Conservation (phyloP, 23 red algal species). For the Gracilaria domingensis region DNA sequence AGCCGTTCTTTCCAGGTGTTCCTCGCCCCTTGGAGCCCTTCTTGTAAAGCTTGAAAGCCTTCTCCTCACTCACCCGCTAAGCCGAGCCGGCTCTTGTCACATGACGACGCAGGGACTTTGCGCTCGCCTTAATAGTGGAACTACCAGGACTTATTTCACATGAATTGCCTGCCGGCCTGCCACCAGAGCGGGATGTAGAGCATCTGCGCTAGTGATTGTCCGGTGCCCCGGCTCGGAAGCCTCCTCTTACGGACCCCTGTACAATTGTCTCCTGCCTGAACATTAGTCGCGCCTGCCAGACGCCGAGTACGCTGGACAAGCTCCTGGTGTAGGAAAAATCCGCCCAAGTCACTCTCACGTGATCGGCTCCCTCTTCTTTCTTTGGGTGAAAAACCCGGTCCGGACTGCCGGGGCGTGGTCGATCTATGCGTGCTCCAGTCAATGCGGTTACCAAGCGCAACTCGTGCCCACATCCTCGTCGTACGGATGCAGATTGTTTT, state of each 20-base stretch:
- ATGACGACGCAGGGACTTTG: too few relatives aligned
- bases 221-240: neutral
- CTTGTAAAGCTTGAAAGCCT: too few relatives aligned
- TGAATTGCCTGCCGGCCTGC: neutral
- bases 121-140: too few relatives aligned
- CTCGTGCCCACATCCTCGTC: neutral
- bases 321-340: neutral
- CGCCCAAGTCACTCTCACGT: neutral
- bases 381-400: neutral
- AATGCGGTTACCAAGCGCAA: conserved; percentile 9
- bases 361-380: neutral
- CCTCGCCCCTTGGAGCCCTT: too few relatives aligned
- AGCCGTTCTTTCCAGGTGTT: neutral
- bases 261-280: neutral
- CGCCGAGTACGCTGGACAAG: neutral
- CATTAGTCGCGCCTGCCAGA: neutral
- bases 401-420: neutral
- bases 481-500: neutral
- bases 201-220: neutral
- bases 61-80: too few relatives aligned
- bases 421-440: neutral
- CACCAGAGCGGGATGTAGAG: neutral
- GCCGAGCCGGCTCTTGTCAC: too few relatives aligned
- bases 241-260: neutral
- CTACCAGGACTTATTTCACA: neutral